phyloP scores from a whole-genome alignment of 441 rosid species.

The Dalechampia spathulata region DNA sequence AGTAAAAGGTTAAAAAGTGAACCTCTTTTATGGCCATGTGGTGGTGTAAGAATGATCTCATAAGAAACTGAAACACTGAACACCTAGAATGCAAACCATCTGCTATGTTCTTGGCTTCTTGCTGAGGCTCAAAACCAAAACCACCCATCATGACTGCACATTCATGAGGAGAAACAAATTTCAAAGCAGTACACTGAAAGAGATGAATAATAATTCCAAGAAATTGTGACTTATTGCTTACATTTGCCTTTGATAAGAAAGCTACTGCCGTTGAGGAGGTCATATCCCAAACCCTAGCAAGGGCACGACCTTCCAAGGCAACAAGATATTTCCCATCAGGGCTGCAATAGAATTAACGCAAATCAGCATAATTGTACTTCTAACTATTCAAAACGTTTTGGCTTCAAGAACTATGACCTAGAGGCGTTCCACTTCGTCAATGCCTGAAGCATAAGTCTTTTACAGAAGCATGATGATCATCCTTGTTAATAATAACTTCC shows the following conservation, averaged over 20 bases:
- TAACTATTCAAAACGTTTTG: conserved; percentile 4
- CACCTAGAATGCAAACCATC: too few species aligned
- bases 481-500: conserved; percentile 54
- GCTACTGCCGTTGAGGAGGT: conserved; percentile 47
- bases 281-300: conserved; percentile 89
- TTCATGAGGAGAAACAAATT: neutral
- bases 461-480: conserved; percentile 53
- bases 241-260: conserved; percentile 63
- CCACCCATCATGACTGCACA: neutral
- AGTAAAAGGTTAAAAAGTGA: neutral
- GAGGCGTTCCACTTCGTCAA: conserved; percentile 2
- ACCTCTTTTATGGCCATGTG: neutral
- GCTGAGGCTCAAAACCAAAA: neutral
- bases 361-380: conserved; percentile 13
- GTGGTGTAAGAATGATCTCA: neutral
- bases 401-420: conserved; percentile 7
- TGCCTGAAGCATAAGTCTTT: conserved; percentile 86
- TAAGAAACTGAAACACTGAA: neutral
- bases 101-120: too few species aligned
- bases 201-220: neutral
- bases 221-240: conserved; percentile 23
- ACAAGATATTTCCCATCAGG: conserved; percentile 78
- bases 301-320: conserved; percentile 61
- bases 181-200: neutral
- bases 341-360: conserved; percentile 38